Conservation (phyloP, 495 filamentous ascomycete genomes). For the Lepraria neglecta region DNA sequence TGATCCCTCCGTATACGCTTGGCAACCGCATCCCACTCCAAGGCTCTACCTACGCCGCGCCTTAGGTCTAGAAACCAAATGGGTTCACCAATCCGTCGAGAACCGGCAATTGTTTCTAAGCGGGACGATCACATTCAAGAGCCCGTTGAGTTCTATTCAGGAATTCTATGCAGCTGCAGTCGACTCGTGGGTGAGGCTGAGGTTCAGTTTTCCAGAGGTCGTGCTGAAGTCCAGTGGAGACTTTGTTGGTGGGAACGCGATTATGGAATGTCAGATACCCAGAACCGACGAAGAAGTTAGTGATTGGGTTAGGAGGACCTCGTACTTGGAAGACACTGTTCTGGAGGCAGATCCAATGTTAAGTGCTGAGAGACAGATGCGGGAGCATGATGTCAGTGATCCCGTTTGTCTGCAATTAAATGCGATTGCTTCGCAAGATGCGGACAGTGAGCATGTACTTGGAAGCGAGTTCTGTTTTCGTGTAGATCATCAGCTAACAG, state of each 20-base stretch:
- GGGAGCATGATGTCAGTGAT: background rate
- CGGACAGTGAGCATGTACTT: background rate
- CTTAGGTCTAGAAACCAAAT: constrained; percentile 2
- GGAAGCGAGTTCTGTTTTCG: constrained; percentile 12
- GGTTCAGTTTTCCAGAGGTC: constrained; percentile 10
- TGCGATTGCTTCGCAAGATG: background rate
- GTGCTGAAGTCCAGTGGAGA: background rate
- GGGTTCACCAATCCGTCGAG: background rate
- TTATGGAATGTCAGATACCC: background rate
- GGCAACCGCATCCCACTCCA: background rate
- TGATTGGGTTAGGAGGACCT: constrained; percentile 5
- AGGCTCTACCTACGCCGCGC: constrained; percentile 4
- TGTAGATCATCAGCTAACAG: constrained; percentile 8
- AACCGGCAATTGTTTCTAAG: constrained; percentile 12
- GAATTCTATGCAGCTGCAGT: background rate
- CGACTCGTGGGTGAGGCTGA: constrained; percentile 5
- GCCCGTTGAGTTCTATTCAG: background rate
- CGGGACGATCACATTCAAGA: background rate
- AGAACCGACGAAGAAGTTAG: constrained; percentile 1
- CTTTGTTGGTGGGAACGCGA: background rate
- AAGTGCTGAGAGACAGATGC: constrained; percentile 8
- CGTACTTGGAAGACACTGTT: background rate
- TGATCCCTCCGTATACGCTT: background rate
- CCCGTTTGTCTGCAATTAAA: constrained; percentile 9
- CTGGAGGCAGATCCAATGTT: background rate